Evolutionary conservation across 352 stramenopile species (phyloP).

Genomic region (Pythium biforme): DNA sequence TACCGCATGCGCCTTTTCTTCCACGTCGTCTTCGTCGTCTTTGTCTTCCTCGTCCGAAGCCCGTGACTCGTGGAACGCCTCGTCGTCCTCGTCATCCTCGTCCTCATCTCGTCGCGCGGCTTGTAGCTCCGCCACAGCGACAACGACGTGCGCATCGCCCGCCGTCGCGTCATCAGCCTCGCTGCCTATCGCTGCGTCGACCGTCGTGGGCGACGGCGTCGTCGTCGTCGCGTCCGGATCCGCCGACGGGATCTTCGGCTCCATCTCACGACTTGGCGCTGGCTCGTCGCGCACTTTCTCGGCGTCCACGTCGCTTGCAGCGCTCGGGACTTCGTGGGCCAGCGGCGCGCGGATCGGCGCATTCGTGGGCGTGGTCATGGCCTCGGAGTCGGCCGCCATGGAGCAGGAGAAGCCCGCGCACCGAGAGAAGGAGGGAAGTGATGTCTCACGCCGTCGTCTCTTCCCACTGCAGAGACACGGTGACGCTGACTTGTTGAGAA

Average conservation of each 20-base stretch:
- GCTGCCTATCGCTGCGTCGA: conserved; percentile 3
- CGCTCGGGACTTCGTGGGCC: conserved; percentile 5
- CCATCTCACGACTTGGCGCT: background rate
- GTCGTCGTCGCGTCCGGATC: background rate
- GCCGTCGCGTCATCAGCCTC: background rate
- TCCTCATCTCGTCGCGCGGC: no score
- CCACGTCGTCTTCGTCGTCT: background rate
- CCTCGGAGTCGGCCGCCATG: conserved; percentile 25
- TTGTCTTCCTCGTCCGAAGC: background rate
- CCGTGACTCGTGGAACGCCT: conserved; percentile 7
- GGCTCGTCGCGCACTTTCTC: conserved; percentile 11
- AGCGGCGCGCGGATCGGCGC: background rate
- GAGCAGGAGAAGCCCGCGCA: background rate
- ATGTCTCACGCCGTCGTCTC: background rate
- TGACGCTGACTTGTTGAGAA: conserved; percentile 19
- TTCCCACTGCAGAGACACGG: background rate
- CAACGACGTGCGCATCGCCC: background rate
- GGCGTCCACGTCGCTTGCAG: background rate
- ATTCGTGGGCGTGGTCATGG: conserved; percentile 20
- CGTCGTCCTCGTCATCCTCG: background rate
- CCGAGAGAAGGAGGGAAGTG: background rate
- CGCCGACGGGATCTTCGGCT: background rate
- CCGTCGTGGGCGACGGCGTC: conserved; percentile 10
- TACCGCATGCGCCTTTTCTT: background rate
- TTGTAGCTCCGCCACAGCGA: no score